phyloP scores from a whole-genome alignment of 2,329 filamentous ascomycete genomes.

The Aureobasidium sp. region DNA sequence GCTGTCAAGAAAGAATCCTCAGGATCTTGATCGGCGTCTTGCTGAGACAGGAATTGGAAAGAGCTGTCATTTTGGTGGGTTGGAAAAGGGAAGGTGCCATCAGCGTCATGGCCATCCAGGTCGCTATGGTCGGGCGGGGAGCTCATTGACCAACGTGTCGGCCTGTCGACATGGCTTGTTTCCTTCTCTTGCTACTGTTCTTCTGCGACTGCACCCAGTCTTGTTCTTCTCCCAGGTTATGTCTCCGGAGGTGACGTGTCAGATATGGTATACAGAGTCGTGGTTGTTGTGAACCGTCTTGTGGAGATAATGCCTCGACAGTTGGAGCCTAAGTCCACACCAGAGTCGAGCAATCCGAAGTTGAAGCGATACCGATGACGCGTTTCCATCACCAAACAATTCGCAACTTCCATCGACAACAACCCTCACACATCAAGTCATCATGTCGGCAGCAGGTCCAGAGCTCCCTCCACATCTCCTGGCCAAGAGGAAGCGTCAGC shows the following conservation, averaged over 20 bases:
- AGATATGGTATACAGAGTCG: background rate
- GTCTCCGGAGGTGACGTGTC: background rate
- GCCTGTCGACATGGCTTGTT: background rate
- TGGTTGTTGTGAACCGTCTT: background rate
- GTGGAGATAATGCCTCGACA: background rate
- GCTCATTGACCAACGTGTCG: constrained; percentile 13
- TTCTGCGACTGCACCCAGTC: background rate
- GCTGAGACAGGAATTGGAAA: no score
- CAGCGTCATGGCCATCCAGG: constrained; percentile 1
- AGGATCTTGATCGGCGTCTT: background rate
- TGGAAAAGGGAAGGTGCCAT: background rate
- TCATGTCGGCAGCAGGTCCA: constrained; percentile 63
- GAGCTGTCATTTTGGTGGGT: background rate
- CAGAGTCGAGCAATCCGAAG: background rate
- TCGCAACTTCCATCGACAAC: background rate
- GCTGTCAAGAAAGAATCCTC: background rate
- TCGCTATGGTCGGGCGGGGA: constrained; percentile 9
- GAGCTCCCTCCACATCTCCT: constrained; percentile 58
- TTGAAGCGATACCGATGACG: background rate
- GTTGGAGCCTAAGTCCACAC: constrained; percentile 1
- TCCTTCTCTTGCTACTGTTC: background rate
- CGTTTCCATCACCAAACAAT: background rate
- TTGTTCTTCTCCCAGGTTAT: background rate
- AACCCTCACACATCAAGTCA: constrained; percentile 15
- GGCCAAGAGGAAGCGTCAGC: constrained; percentile 41